Evolutionary conservation across 2,329 filamentous ascomycete species (phyloP), one percentile per base, ranked within the genome.

Genomic region (Beauveria asiatica): DNA sequence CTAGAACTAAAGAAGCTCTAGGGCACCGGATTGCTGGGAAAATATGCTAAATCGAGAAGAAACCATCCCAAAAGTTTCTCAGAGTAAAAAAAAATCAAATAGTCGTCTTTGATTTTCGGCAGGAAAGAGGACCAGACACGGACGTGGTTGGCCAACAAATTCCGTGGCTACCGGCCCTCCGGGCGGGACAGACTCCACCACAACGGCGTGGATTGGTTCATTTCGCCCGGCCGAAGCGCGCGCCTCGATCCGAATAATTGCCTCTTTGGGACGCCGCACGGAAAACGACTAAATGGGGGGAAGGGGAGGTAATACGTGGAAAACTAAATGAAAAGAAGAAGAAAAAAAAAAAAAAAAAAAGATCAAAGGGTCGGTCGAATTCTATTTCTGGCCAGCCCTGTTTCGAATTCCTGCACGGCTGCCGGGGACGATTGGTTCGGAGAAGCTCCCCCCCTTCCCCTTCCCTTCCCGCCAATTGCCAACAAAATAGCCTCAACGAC

Each of bases 371-470:
- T 33, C 30, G 30, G 4, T 33, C 30, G 30, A 13, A 33, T 33
- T 57, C 55, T 57, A 49, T 57, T 57, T 57, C 33, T 11, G 42
- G 55, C 10, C 19, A 57, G 45, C 55, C 45, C 21, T 57, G 55
- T 57, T 57, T 57, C 45, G 23, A 49, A 21, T 33, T 21, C 5
- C 23, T 19, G 21, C 45, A 3, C 8, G 7, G 19, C 5, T 5
- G 33, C 8, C 45, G 45, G 9, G 3, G 4, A 41, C 45, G 33
- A 57, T 57, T 57, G 55, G 55, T 17, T 30, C 16, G 23, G 33
- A 21, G 30, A 33, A 33, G 30, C 30, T 33, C 27, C 27, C 8
- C 27, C 27, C 30, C 30, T 10, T 9, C 27, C 27, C 8, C 27
- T 1, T 1, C 4, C 11, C 33, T 13, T 13, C 33, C 33, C 11